A percentile compares a stretch with the other conserved stretches of the same genome.
Conservation (phyloP, 805 yeast genomes). For the Wickerhamiella dianesei region DNA sequence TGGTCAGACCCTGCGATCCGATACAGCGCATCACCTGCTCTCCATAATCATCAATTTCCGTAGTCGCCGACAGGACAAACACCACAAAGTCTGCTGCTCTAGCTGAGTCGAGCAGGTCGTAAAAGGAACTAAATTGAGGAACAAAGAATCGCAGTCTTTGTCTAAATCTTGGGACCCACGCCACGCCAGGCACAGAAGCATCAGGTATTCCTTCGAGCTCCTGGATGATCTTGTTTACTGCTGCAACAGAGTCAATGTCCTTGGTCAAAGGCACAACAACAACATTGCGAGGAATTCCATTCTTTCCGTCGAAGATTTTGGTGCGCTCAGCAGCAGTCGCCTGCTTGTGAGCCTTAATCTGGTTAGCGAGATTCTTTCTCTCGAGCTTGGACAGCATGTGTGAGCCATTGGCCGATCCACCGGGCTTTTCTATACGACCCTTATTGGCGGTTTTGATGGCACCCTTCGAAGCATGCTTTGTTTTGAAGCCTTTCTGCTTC, state of each 20-base stretch:
- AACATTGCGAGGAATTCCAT: slow-evolving; percentile 72
- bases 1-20: slow-evolving; percentile 83
- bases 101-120: slow-evolving; percentile 77
- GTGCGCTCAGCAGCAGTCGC: slow-evolving; percentile 43
- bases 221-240: slow-evolving; percentile 16
- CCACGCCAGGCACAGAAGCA: slow-evolving; percentile 24
- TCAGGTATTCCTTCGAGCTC: slow-evolving; percentile 14
- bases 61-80: slow-evolving; percentile 75
- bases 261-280: slow-evolving; percentile 67
- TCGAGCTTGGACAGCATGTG: slow-evolving; percentile 40
- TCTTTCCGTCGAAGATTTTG: slow-evolving; percentile 63
- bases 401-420: slow-evolving; percentile 22
- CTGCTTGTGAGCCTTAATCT: slow-evolving; percentile 59
- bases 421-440: slow-evolving; percentile 73
- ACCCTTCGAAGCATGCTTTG: slow-evolving; percentile 83
- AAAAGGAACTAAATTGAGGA: slow-evolving; percentile 46
- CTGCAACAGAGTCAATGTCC: slow-evolving; percentile 38
- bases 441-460: slow-evolving; percentile 61
- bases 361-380: slow-evolving; percentile 67
- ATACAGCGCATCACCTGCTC: slow-evolving; percentile 82
- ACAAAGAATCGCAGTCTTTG: slow-evolving; percentile 57
- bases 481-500: slow-evolving; percentile 80
- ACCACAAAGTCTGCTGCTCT: slow-evolving; percentile 81
- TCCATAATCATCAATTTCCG: slow-evolving; percentile 74
- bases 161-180: slow-evolving; percentile 53